Evolutionary conservation across 768 basidiomycete genomes (phyloP), one percentile per base, ranked within the genome.

Genomic region (Leucosporidium yakuticum): DNA sequence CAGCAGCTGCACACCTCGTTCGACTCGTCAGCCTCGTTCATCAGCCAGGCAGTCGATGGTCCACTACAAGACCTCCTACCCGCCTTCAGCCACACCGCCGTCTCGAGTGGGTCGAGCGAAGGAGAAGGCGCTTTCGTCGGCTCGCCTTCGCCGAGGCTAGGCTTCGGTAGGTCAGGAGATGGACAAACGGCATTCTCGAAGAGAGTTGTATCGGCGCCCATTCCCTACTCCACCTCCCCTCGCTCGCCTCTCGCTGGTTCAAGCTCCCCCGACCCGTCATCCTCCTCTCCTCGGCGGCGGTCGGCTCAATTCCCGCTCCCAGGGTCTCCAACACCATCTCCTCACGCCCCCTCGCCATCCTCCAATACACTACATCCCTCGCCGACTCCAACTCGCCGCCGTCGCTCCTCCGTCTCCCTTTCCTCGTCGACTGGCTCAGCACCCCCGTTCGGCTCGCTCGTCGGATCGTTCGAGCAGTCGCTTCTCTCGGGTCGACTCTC

Each of bases 381-480:
- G 6, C 65, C 4, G 31, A 44, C 39, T 3, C 34, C 5, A 15
- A 12, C 3, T 25, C 48, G 14, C 60, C 67, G 70, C 0, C 39
- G 70, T 3, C 53, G 65, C 15, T 70, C 69, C 0, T 64, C 63
- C 17, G 31, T 50, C 14, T 67, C 65, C 8, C 29, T 51, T 17
- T 56, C 60, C 5, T 58, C 56, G 12, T 15, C 27, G 1, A 2
- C 8, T 4, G 27, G 34, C 15, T 4, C 64, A 1, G 14, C 62
- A 36, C 11, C 29, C 34, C 23, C 65, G 32, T 70, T 64, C 57
- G 68, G 69, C 14, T 60, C 76, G 0, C 63, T 78, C 36, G 69
- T 74, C 21, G 77, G 77, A 6, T 76, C 74, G 19, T 78, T 76
- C 70, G 76, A 77, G 55, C 60, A 71, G 14, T 77, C 77, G 2